These are phyloP conservation scores for Silene vulgaris DNA, from an alignment of 179 eudicot species.

Conservation along the genomic window DNA sequence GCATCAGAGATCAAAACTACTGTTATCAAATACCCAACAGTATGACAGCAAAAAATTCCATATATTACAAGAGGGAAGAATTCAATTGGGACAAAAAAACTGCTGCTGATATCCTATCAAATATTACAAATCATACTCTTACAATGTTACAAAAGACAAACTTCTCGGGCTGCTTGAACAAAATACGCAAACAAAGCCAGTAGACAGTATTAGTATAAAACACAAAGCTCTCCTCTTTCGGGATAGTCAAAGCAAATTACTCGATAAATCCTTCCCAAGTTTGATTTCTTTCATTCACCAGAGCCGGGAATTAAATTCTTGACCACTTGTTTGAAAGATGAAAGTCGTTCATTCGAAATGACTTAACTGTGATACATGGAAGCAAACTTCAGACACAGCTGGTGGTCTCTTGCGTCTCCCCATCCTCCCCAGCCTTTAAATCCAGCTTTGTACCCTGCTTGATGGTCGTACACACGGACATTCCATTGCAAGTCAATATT, in stretches of 20 bases:
- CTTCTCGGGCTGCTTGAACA: background rate
- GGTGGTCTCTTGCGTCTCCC: conserved; percentile 80
- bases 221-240: too few relatives aligned
- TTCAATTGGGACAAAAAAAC: background rate
- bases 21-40: background rate
- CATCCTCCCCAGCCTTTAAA: conserved; percentile 98
- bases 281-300: too few relatives aligned
- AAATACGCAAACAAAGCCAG: background rate
- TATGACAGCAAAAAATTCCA: background rate
- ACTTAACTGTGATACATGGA: conserved; percentile 51
- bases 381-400: conserved; percentile 72
- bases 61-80: background rate
- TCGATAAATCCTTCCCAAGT: too few relatives aligned
- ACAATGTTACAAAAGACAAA: conserved; percentile 1
- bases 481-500: conserved; percentile 64
- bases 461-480: conserved; percentile 45
- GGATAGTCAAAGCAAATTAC: too few relatives aligned
- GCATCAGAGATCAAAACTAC: background rate
- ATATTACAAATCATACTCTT: conserved; percentile 7
- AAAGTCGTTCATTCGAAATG: background rate
- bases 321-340: too few relatives aligned
- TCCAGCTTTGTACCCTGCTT: conserved; percentile 76
- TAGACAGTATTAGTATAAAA: too few relatives aligned
- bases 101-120: background rate
- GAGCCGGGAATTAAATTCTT: too few relatives aligned